These are phyloP conservation scores for Trypanosoma caninum DNA, from an alignment of 208 protist genomes.

Conservation along the genomic window DNA sequence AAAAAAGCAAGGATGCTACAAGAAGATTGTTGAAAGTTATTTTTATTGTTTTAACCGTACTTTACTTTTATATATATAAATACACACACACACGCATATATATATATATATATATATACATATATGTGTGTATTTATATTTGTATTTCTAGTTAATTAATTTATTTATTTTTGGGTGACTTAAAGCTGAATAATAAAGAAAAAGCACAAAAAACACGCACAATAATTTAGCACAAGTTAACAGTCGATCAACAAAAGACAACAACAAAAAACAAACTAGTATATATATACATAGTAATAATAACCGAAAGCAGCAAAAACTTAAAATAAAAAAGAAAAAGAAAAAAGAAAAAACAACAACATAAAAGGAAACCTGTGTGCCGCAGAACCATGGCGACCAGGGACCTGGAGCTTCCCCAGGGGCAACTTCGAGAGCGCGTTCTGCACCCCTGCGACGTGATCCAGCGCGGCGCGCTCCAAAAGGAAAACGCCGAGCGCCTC, in stretches of 20 bases:
- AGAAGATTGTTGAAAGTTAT: too few relatives aligned
- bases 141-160: background rate
- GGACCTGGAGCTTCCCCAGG: constrained; percentile 56
- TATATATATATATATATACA: constrained; percentile 5
- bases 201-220: too few relatives aligned
- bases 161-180: constrained; percentile 8
- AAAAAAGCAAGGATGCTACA: too few relatives aligned
- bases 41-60: too few relatives aligned
- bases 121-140: constrained; percentile 1
- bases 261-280: too few relatives aligned
- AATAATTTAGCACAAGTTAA: too few relatives aligned
- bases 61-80: background rate
- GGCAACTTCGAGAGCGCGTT: constrained; percentile 37
- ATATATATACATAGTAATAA: too few relatives aligned
- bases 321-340: constrained; percentile 4
- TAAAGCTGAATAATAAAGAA: too few relatives aligned
- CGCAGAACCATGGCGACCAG: constrained; percentile 20
- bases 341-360: constrained; percentile 1
- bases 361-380: constrained; percentile 1
- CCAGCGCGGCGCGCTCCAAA: constrained; percentile 51
- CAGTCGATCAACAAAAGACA: too few relatives aligned
- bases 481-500: constrained; percentile 78
- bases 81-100: background rate
- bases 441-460: constrained; percentile 89
- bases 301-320: background rate